Percentiles rank a stretch among this genome's conserved stretches.
Evolutionary conservation across 164 flowering plant species (phyloP).

Genomic region (Dillenia suffruticosa): DNA sequence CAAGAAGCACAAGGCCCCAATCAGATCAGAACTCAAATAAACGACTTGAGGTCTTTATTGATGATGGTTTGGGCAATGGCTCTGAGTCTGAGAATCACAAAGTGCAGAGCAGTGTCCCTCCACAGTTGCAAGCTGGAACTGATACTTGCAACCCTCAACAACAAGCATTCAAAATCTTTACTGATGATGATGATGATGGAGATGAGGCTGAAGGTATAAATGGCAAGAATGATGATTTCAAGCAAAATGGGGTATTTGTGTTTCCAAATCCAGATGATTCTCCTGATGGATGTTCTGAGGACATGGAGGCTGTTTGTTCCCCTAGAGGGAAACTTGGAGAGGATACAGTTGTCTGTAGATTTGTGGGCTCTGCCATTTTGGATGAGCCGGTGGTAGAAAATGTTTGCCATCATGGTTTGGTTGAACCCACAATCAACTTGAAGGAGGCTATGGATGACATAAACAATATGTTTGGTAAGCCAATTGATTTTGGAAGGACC

Average conservation of each 20-base stretch:
- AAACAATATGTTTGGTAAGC: slow-evolving; percentile 90
- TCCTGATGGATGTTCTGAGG: slow-evolving; percentile 37
- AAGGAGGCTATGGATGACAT: slow-evolving; percentile 94
- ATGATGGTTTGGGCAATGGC: slow-evolving; percentile 39
- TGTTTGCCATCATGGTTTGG: slow-evolving; percentile 93
- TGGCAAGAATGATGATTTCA: slow-evolving; percentile 12
- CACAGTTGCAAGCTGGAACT: slow-evolving; percentile 5
- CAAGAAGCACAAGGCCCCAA: slow-evolving; percentile 28
- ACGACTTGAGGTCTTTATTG: slow-evolving; percentile 55
- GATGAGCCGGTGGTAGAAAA: slow-evolving; percentile 84
- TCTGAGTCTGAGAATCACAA: slow-evolving; percentile 13
- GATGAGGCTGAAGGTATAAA: slow-evolving; percentile 16
- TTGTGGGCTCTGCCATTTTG: slow-evolving; percentile 78
- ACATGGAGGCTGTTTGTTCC: slow-evolving; percentile 21
- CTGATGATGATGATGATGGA: slow-evolving; percentile 55
- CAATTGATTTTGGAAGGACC: slow-evolving; percentile 73
- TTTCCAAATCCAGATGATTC: slow-evolving; percentile 41
- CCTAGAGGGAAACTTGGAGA: slow-evolving; percentile 38
- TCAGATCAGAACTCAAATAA: slow-evolving; percentile 20
- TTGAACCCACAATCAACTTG: slow-evolving; percentile 89
- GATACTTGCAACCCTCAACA: slow-evolving; percentile 20
- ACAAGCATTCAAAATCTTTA: slow-evolving; percentile 50
- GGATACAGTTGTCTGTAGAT: slow-evolving; percentile 73
- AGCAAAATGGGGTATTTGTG: slow-evolving; percentile 24
- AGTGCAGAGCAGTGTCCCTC: slow-evolving; percentile 7